phyloP scores from a whole-genome alignment of 495 filamentous ascomycete species.

The Penicillium fimorum region DNA sequence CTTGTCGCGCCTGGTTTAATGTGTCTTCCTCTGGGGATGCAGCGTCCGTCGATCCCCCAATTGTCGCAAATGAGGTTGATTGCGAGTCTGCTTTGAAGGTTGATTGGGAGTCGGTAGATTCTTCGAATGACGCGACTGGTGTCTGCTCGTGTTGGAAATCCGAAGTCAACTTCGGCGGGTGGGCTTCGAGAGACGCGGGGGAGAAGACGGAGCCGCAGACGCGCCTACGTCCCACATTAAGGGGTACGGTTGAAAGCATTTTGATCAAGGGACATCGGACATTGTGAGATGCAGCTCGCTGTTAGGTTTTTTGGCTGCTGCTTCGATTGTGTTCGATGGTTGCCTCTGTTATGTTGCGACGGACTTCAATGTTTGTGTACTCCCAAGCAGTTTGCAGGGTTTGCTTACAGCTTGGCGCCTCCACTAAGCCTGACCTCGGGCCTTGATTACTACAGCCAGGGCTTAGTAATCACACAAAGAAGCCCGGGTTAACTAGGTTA shows the following conservation, averaged over 20 bases:
- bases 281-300: conserved; percentile 11
- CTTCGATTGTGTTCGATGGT: not conserved
- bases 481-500: no score
- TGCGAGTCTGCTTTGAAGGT: conserved; percentile 23
- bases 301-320: not conserved
- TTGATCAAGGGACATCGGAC: conserved; percentile 14
- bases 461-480: no score
- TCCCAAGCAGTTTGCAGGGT: no score
- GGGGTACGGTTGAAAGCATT: conserved; percentile 29
- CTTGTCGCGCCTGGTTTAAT: conserved; percentile 69
- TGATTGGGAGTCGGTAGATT: conserved; percentile 17
- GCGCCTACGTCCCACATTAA: conserved; percentile 39
- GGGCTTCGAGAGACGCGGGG: conserved; percentile 38
- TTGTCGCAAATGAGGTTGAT: conserved; percentile 13
- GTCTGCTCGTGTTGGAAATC: conserved; percentile 16
- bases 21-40: conserved; percentile 50
- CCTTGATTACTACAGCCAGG: no score
- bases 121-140: conserved; percentile 20
- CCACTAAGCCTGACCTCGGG: no score
- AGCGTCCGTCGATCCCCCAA: conserved; percentile 5
- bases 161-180: conserved; percentile 10
- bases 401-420: no score
- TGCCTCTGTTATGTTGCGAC: not conserved
- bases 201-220: conserved; percentile 55
- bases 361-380: conserved; percentile 10